These are phyloP conservation scores for Eucalyptus curtisii DNA, from an alignment of 345 rosid genomes.

Conservation along the genomic window DNA sequence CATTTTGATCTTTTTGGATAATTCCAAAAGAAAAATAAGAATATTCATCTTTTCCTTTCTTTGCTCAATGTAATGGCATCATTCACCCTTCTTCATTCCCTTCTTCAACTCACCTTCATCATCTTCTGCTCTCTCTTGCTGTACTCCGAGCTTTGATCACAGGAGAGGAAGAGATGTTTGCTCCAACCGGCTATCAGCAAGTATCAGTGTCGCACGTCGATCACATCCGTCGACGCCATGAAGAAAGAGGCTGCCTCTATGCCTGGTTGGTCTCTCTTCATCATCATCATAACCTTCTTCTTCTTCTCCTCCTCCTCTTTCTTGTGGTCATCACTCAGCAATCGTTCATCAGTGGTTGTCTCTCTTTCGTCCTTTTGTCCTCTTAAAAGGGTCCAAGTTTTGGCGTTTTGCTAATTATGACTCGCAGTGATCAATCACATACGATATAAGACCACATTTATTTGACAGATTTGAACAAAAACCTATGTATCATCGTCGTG, in stretches of 20 bases:
- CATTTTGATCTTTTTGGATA: background rate
- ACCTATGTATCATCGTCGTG: background rate
- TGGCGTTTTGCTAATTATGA: background rate
- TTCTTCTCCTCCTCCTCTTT: background rate
- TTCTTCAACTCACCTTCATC: background rate
- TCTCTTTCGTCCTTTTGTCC: background rate
- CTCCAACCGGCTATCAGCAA: background rate
- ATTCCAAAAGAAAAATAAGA: background rate
- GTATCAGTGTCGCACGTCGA: background rate
- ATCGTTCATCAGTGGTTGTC: background rate
- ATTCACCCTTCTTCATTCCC: background rate
- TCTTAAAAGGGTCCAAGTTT: background rate
- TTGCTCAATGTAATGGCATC: background rate
- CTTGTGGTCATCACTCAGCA: background rate
- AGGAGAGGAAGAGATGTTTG: background rate
- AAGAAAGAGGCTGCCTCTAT: constrained; percentile 19
- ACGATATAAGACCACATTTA: background rate
- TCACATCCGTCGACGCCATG: constrained; percentile 15
- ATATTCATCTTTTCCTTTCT: background rate
- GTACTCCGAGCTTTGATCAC: background rate
- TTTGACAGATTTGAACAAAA: background rate
- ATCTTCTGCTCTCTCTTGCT: background rate
- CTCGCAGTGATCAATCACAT: background rate
- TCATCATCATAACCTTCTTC: background rate
- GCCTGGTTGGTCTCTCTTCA: constrained; percentile 7